Conservation (phyloP, 371 early-diverging fungal genomes). For the Mortierella sp. region DNA sequence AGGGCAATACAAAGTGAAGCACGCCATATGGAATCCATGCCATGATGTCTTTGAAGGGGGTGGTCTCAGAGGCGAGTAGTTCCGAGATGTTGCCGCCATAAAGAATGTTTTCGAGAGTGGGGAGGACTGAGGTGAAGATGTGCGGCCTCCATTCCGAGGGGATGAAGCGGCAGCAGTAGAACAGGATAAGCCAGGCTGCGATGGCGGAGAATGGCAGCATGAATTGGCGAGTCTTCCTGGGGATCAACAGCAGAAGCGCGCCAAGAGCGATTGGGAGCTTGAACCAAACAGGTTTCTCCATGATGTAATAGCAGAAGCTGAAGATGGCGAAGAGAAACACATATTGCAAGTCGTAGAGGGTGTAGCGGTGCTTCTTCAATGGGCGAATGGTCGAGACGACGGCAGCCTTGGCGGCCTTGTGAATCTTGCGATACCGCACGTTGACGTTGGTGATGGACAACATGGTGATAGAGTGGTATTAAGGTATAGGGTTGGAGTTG, state of each 20-base stretch:
- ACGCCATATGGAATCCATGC: conserved; percentile 82
- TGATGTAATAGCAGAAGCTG: conserved; percentile 52
- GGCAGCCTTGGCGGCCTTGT: conserved; percentile 24
- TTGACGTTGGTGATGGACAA: conserved; percentile 33
- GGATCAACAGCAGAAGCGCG: conserved; percentile 46
- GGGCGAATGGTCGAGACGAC: conserved; percentile 34
- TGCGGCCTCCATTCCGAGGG: conserved; percentile 66
- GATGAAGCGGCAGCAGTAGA: conserved; percentile 73
- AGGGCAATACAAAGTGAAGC: conserved; percentile 73
- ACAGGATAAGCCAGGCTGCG: conserved; percentile 71
- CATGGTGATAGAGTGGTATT: conserved; percentile 16
- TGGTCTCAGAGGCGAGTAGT: conserved; percentile 64
- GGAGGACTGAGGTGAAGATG: conserved; percentile 75
- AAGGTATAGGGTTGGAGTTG: conserved; percentile 1
- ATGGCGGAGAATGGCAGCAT: conserved; percentile 68
- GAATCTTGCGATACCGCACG: conserved; percentile 33
- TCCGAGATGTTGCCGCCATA: conserved; percentile 76
- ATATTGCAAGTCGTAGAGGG: conserved; percentile 55
- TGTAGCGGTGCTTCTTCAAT: conserved; percentile 42
- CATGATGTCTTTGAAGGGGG: conserved; percentile 67
- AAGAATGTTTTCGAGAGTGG: conserved; percentile 74
- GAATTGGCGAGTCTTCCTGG: conserved; percentile 54
- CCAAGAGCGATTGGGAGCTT: conserved; percentile 44
- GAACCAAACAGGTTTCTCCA: conserved; percentile 52
- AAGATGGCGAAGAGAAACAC: conserved; percentile 49